These are phyloP conservation scores for Euphorbia tirucalli DNA, from an alignment of 345 rosid genomes.

Conservation along the genomic window DNA sequence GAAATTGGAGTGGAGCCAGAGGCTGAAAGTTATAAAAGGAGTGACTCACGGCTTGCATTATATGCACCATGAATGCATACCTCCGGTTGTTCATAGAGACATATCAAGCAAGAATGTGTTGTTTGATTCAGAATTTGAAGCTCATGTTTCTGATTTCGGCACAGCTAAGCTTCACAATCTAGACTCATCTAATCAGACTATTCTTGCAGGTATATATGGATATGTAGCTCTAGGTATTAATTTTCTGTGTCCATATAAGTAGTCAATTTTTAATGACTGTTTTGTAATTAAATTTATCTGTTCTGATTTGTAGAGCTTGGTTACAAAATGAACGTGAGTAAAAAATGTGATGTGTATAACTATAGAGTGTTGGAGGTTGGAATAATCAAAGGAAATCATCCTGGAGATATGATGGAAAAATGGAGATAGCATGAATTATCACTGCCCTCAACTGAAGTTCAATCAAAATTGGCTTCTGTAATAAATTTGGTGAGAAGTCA, in stretches of 20 bases:
- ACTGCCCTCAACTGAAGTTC: constrained; percentile 21
- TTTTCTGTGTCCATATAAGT: not conserved
- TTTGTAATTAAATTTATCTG: too few species aligned
- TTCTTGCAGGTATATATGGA: constrained; percentile 15
- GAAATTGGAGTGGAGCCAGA: constrained; percentile 28
- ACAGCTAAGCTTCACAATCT: constrained; percentile 4
- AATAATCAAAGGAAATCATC: constrained; percentile 19
- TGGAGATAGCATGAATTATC: constrained; percentile 3
- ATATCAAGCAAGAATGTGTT: constrained; percentile 13
- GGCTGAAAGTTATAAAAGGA: constrained; percentile 17
- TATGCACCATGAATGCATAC: constrained; percentile 16
- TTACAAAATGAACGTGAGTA: constrained; percentile 9
- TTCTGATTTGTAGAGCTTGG: not conserved
- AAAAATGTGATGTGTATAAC: constrained; percentile 20
- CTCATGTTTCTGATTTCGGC: constrained; percentile 22
- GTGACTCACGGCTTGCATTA: constrained; percentile 5
- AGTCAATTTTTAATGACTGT: too few species aligned
- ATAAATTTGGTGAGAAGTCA: constrained; percentile 30
- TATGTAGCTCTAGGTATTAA: constrained; percentile 19
- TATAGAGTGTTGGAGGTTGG: constrained; percentile 8
- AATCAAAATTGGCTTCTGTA: constrained; percentile 18
- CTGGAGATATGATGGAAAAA: not conserved
- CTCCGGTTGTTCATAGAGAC: constrained; percentile 12
- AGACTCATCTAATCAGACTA: constrained; percentile 6
- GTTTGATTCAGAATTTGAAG: constrained; percentile 7